Base-by-base conservation (phyloP, 768 basidiomycete genomes). In the Pulveroboletus ravenelii region DNA sequence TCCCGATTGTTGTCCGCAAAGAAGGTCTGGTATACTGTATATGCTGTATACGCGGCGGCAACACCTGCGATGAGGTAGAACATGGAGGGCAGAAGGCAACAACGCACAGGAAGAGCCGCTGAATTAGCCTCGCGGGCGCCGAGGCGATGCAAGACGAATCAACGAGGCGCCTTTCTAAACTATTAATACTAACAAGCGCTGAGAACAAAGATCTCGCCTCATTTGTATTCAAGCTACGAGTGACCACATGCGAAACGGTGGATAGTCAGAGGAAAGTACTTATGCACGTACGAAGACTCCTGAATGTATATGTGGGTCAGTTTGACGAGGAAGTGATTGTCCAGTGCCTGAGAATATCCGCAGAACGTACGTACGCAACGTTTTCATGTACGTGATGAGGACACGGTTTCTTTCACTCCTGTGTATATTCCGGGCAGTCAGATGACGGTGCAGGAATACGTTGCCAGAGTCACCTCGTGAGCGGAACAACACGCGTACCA, bases 11-110 rank as follows among this genome's bases (percentile, higher is more conserved):
- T 10, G 38, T 31, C 54, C 10, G 18, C 51, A 20, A 58, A 51
- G 35, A 55, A 45, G 0, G 23, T 2, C 13, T 56, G 60, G 23
- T 60, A 63, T 5, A n/a, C 14, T 18, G 42, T 41, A n/a, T 47
- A 53, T 4, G 44, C 58, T 37, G 47, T 53, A n/a, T 23, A 23
- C 4, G 20, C 20, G 20, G 20, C 20, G 4, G 49, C 3, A 12
- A 41, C 54, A 23, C 57, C 55, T 47, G 18, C 42, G 27, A 50
- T 20, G 42, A 55, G 20, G 45, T 50, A 55, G 3, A 65, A 29
- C 58, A 60, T 64, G 39, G 30, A 5, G 25, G 38, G 37, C 6
- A 23, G 29, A 12, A 39, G 18, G 25, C 15, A 7, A 27, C 32
- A 34, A 41, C 34, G 41, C 27, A 32, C 43, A 47, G 41, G 34